Base-by-base conservation (phyloP, 2,329 filamentous ascomycete genomes). In the Colletotrichum gloeosporioides region DNA sequence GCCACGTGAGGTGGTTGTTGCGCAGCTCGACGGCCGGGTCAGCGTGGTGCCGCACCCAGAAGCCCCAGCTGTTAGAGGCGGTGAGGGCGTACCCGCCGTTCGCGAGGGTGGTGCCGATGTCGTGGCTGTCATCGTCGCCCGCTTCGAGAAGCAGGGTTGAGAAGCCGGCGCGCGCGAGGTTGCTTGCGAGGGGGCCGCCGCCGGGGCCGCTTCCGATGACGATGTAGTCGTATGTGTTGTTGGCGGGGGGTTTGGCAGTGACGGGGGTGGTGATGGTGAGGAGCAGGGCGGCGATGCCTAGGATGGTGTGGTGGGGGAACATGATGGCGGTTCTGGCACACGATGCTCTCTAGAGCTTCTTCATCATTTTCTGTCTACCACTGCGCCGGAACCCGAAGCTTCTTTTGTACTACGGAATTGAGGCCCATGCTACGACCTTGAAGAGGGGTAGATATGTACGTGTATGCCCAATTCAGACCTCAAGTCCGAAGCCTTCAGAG, bases 141-240 rank as follows among this genome's bases (percentile, higher is more conserved):
- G 90, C 90, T 76, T 92, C 90, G 22, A 92, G 87, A 3, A 92
- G 84, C 18, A 92, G 85, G 2, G 90, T 89, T 69, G 86, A 89
- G 82, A 89, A 86, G 59, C 90, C 90, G 7, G 89, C 89, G 25
- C 88, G 84, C 8, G 90, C 90, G 49, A 92, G 87, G 67, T 89
- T 86, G 44, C 88, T 87, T 6, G 90, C 89, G 3, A 91, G 80
- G 5, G 89, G 89, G 25, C 87, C 89, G 62, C 90, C 90, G 61
- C 90, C 90, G 4, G 90, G 85, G 3, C 90, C 90, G 18, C 89
- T 90, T 8, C 91, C 90, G 39, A 92, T 87, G 18, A 92, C 86
- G 10, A 92, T 85, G 82, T 91, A 92, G 78, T 92, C 91, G 77
- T 91, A 92, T 4, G 31, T 34, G 18, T 22, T 34, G 18, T 66